A percentile compares a stretch with the other conserved stretches of the same genome.
Evolutionary conservation across 495 filamentous ascomycete species (phyloP).

Genomic region (Penicillium lagena): DNA sequence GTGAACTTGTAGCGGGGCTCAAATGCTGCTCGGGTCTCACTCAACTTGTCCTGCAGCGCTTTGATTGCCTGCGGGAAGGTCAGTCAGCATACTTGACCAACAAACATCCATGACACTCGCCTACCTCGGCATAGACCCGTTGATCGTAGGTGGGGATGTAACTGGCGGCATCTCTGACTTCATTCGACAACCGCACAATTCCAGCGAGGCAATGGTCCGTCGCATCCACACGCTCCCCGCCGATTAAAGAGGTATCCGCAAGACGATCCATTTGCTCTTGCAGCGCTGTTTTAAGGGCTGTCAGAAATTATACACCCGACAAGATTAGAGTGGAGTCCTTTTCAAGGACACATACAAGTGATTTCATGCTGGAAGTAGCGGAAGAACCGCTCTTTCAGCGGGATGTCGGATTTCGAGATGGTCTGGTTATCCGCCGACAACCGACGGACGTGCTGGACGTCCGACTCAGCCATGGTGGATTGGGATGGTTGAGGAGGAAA

Average conservation of each 20-base stretch:
- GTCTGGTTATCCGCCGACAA: slow-evolving; percentile 37
- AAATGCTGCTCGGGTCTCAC: slow-evolving; percentile 48
- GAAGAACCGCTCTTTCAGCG: slow-evolving; percentile 69
- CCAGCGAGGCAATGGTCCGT: slow-evolving; percentile 60
- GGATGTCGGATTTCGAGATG: slow-evolving; percentile 34
- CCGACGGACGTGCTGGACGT: slow-evolving; percentile 24
- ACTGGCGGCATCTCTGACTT: slow-evolving; percentile 61
- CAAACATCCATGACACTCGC: not conserved
- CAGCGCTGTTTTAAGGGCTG: slow-evolving; percentile 36
- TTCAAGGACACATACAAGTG: slow-evolving; percentile 41
- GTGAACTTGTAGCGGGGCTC: slow-evolving; percentile 64
- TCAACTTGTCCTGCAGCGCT: slow-evolving; percentile 58
- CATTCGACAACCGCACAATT: slow-evolving; percentile 59
- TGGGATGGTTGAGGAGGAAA: not conserved
- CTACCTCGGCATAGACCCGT: slow-evolving; percentile 63
- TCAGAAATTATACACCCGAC: not conserved
- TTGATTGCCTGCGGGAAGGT: slow-evolving; percentile 52
- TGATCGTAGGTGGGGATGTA: slow-evolving; percentile 74
- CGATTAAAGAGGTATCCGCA: slow-evolving; percentile 41
- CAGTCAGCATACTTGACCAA: not conserved
- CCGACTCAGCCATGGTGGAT: slow-evolving; percentile 26
- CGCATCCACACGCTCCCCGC: slow-evolving; percentile 55
- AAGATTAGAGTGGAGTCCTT: too few relatives aligned
- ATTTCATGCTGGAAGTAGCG: slow-evolving; percentile 70
- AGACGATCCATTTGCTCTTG: slow-evolving; percentile 57